phyloP scores from a whole-genome alignment of 305 asterid genomes.

The Coffea humblotiana region DNA sequence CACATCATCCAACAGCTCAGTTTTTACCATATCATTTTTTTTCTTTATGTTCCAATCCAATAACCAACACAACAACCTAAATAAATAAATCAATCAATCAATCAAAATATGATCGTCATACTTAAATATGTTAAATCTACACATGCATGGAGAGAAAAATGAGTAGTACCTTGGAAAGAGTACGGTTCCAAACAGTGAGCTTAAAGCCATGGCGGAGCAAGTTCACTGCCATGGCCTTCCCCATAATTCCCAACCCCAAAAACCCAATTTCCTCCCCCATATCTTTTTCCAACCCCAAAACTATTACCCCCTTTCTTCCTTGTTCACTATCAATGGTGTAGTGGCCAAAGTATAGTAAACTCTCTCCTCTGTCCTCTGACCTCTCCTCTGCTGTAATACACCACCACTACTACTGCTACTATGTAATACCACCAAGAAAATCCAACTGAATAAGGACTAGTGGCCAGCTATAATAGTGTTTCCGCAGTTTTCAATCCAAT shows the following conservation, averaged over 20 bases:
- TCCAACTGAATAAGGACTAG: constrained; percentile 5
- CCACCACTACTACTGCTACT: background rate
- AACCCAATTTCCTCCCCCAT: constrained; percentile 69
- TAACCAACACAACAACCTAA: background rate
- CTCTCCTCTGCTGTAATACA: background rate
- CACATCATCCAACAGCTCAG: background rate
- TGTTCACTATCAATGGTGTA: constrained; percentile 6
- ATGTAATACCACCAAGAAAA: background rate
- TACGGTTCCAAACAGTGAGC: constrained; percentile 97
- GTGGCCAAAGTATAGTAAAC: too few species aligned
- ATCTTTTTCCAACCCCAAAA: constrained; percentile 67
- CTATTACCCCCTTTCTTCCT: constrained; percentile 60
- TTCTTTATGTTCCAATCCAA: background rate
- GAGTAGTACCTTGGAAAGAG: constrained; percentile 63
- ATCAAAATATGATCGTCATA: too few species aligned
- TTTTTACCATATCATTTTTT: background rate
- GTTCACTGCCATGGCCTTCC: constrained; percentile 90
- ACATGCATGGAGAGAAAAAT: background rate
- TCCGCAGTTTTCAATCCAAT: constrained; percentile 4
- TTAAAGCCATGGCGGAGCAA: constrained; percentile 89
- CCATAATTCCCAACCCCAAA: constrained; percentile 93
- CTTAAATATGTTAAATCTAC: too few species aligned
- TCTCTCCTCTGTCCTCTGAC: too few species aligned
- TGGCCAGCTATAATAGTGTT: constrained; percentile 8
- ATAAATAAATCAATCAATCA: too few species aligned